A percentile compares a stretch with the other conserved stretches of the same genome.
phyloP scores from a whole-genome alignment of 495 filamentous ascomycete species.

The Lichenothelia convexa region DNA sequence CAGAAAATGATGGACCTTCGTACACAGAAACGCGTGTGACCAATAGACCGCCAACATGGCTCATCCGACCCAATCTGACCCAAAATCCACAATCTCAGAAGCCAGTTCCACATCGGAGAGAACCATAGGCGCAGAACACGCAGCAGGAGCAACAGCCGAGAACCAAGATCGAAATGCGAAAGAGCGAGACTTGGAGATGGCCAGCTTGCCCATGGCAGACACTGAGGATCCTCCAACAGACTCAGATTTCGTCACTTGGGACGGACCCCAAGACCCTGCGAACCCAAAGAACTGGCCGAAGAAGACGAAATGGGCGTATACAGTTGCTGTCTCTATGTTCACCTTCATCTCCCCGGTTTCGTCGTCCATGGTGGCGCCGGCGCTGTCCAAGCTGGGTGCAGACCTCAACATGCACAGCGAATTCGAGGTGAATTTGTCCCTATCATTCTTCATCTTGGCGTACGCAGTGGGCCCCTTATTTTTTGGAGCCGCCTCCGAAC shows the following conservation, averaged over 20 bases:
- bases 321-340: slow-evolving; percentile 15
- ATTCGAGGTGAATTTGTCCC: slow-evolving; percentile 9
- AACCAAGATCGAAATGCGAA: background rate
- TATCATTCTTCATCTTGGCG: slow-evolving; percentile 18
- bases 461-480: slow-evolving; percentile 29
- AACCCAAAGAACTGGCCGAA: slow-evolving; percentile 18
- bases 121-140: background rate
- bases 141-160: background rate
- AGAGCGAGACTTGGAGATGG: background rate
- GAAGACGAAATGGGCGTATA: slow-evolving; percentile 11
- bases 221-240: background rate
- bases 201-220: background rate
- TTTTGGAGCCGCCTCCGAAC: slow-evolving; percentile 43
- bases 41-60: no score
- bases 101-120: no score
- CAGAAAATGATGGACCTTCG: no score
- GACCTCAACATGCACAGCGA: slow-evolving; percentile 11
- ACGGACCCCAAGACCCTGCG: slow-evolving; percentile 10
- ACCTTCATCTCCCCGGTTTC: slow-evolving; percentile 16
- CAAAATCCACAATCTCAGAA: no score
- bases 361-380: slow-evolving; percentile 19
- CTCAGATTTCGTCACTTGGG: slow-evolving; percentile 11
- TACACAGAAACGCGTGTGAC: no score
- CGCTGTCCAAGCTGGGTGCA: slow-evolving; percentile 8
- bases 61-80: no score